Base-by-base conservation (phyloP, 306 rosid genomes). In the Acacia acuminata region DNA sequence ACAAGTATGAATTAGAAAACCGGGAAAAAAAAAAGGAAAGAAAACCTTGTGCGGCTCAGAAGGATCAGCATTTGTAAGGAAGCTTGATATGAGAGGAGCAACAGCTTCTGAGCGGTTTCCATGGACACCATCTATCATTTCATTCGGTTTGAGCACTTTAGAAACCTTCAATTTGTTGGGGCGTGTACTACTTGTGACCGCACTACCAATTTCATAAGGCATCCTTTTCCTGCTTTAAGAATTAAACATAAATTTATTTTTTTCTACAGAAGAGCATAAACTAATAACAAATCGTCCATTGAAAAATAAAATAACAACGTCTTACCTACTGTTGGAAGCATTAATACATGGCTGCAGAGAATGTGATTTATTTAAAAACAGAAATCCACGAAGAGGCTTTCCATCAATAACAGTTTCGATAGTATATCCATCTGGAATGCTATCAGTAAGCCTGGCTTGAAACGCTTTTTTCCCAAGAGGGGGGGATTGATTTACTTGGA, bases 331-430 rank as follows among this genome's bases (percentile, higher is more conserved):
- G 78, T 80, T 83, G 73, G 87, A 77, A 76, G 81, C 84, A 74
- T 85, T 85, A 85, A 50, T 83, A 55, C 89, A 45, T 44, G 84
- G 58, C 73, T 76, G 84, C 79, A 40, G 44, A 65, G 86, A 51
- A 79, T 73, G 88, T 76, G 92, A 85, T 79, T 87, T 88, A 91
- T 84, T 90, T 79, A 89, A 55, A 84, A 96, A 91, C 80, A 96
- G 79, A 67, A 96, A 22, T 82, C 99, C 99, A 19, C 87, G 94
- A 76, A 96, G 93, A 79, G 90, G 97, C 92, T 88, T 96, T 83
- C 99, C 99, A 76, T 96, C 98, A 44, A 96, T 90, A 70, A 89
- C 85, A 66, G 99, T 94, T 91, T 96, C 99, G 51, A 96, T 88
- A 24, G 89, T 65, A 73, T 83, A 92, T 75, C 98, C 98, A 70